Conservation (phyloP, 192 early-diverging fungal genomes). For the Backusella circina region DNA sequence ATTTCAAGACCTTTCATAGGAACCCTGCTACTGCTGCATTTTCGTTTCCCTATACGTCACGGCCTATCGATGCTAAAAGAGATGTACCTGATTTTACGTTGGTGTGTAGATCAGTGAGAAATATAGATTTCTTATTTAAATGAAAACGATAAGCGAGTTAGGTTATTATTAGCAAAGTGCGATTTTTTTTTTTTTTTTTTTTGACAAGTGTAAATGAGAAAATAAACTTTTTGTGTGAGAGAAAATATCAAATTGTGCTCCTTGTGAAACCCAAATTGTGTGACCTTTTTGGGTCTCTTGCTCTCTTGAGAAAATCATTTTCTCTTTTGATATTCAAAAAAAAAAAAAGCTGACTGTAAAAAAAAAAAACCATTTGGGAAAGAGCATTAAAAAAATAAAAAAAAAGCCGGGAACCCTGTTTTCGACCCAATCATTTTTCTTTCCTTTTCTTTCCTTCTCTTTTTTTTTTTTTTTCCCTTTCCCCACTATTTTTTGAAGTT, state of each 20-base stretch:
- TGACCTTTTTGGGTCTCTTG: neutral
- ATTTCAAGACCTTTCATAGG: neutral
- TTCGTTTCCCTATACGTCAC: neutral
- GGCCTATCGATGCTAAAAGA: neutral
- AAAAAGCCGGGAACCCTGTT: no score
- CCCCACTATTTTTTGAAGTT: neutral
- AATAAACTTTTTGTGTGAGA: neutral
- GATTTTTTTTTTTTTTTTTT: no score
- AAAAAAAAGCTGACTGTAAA: no score
- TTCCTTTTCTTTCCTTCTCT: neutral
- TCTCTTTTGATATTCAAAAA: no score
- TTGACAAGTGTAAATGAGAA: no score
- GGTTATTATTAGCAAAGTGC: no score
- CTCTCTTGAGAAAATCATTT: no score
- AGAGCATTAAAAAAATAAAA: no score
- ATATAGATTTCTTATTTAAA: neutral
- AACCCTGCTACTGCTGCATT: no score
- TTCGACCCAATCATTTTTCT: neutral
- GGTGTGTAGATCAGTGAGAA: neutral
- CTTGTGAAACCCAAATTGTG: neutral
- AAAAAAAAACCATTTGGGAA: no score
- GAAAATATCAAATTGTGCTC: neutral
- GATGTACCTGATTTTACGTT: neutral
- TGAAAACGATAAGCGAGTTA: neutral
- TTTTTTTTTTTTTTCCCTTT: neutral